Percentiles rank a stretch among this genome's conserved stretches.
phyloP scores from a whole-genome alignment of 306 rosid genomes.

The Lagenaria siceraria region DNA sequence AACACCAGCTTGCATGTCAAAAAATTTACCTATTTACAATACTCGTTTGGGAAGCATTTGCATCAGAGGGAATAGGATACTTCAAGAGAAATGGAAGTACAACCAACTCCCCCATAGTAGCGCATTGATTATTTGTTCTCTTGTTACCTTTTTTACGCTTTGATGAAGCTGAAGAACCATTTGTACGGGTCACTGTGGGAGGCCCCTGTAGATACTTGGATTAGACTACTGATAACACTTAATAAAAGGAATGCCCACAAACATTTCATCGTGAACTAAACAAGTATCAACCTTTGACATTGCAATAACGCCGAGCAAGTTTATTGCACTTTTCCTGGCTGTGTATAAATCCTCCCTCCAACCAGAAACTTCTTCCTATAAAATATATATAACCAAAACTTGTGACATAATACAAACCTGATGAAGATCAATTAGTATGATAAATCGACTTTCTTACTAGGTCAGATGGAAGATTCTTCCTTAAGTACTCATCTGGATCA shows the following conservation, averaged over 20 bases:
- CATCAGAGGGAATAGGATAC: constrained; percentile 63
- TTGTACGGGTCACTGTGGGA: constrained; percentile 26
- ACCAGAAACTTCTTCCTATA: constrained; percentile 70
- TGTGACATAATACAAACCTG: not conserved
- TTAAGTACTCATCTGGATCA: constrained; percentile 74
- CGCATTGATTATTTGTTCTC: constrained; percentile 30
- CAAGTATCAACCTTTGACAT: constrained; percentile 52
- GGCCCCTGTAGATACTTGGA: constrained; percentile 50
- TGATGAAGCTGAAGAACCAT: constrained; percentile 34
- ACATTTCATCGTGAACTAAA: constrained; percentile 3
- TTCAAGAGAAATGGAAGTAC: constrained; percentile 86
- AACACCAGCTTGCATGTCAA: not conserved
- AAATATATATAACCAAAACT: not conserved
- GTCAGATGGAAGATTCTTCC: constrained; percentile 88
- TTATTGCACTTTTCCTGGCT: constrained; percentile 79
- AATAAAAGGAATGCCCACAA: constrained; percentile 6
- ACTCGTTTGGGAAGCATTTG: constrained; percentile 34
- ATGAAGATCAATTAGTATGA: not conserved
- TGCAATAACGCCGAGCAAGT: constrained; percentile 76
- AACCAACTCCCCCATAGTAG: constrained; percentile 70
- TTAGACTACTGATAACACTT: constrained; percentile 1
- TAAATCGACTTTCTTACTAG: constrained; percentile 35
- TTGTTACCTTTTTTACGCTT: constrained; percentile 77
- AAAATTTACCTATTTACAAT: constrained; percentile 54
- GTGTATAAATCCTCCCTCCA: constrained; percentile 90